Percentiles rank a stretch among this genome's conserved stretches.
phyloP scores from a whole-genome alignment of 2,329 filamentous ascomycete species.

The Myriosclerotinia curreyana region DNA sequence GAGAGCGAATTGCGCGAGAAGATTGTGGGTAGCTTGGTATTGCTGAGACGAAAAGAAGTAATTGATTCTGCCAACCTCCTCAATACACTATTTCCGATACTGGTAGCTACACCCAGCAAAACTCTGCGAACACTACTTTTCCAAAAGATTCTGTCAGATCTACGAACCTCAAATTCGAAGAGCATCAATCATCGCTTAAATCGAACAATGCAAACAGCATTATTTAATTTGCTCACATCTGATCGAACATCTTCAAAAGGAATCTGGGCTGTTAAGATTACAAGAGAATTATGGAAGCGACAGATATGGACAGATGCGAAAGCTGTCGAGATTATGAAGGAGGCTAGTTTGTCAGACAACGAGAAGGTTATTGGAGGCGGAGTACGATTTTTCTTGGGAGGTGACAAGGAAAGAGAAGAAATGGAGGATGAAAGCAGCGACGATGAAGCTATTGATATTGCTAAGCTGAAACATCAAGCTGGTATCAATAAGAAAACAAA shows the following conservation, averaged over 20 bases:
- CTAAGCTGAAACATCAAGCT: slow-evolving; percentile 76
- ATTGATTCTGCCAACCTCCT: slow-evolving; percentile 81
- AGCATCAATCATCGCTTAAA: slow-evolving; percentile 89
- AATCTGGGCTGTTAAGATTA: slow-evolving; percentile 94
- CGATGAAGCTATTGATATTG: slow-evolving; percentile 78
- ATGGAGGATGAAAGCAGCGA: slow-evolving; percentile 85
- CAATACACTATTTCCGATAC: slow-evolving; percentile 89
- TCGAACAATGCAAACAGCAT: slow-evolving; percentile 84
- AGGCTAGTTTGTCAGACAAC: slow-evolving; percentile 82
- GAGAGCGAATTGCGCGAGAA: slow-evolving; percentile 88
- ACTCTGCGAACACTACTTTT: slow-evolving; percentile 79
- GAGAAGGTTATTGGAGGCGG: slow-evolving; percentile 88
- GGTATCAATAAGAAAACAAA: slow-evolving; percentile 96
- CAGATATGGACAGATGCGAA: slow-evolving; percentile 95
- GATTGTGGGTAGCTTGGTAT: slow-evolving; percentile 83
- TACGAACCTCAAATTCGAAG: slow-evolving; percentile 84
- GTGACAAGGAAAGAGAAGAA: slow-evolving; percentile 93
- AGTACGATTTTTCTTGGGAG: slow-evolving; percentile 91
- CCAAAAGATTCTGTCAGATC: slow-evolving; percentile 86
- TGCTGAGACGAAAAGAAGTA: slow-evolving; percentile 86
- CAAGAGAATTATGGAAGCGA: slow-evolving; percentile 91
- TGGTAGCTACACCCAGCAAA: slow-evolving; percentile 90
- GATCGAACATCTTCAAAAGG: slow-evolving; percentile 83
- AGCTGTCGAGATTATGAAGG: slow-evolving; percentile 97
- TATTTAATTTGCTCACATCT: slow-evolving; percentile 86